These are phyloP conservation scores for Clathrospora elynae DNA, from an alignment of 2,329 filamentous ascomycete species.

Conservation along the genomic window DNA sequence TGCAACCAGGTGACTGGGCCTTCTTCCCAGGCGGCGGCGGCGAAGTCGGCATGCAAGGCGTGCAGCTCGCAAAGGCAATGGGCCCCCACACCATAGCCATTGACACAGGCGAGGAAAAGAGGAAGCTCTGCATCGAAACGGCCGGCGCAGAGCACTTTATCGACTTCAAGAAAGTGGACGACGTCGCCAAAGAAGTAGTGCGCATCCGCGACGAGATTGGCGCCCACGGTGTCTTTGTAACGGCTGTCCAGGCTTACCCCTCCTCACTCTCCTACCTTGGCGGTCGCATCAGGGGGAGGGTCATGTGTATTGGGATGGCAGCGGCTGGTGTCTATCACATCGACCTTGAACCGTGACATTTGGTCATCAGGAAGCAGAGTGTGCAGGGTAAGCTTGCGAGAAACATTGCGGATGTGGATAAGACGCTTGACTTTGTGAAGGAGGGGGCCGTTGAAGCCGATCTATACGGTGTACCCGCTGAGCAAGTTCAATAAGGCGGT, in stretches of 20 bases:
- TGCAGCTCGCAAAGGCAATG: slow-evolving; percentile 54
- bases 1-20: slow-evolving; percentile 60
- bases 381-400: slow-evolving; percentile 52
- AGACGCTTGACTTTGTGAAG: slow-evolving; percentile 56
- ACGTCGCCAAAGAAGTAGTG: slow-evolving; percentile 44
- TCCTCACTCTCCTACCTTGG: slow-evolving; percentile 45
- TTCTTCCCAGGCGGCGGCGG: slow-evolving; percentile 61
- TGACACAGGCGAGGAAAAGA: slow-evolving; percentile 45
- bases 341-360: slow-evolving; percentile 42
- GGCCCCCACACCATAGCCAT: slow-evolving; percentile 45
- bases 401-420: slow-evolving; percentile 55
- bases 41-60: slow-evolving; percentile 63
- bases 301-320: slow-evolving; percentile 59
- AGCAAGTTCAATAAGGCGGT: slow-evolving; percentile 58
- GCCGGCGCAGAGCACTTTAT: slow-evolving; percentile 47
- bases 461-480: slow-evolving; percentile 56
- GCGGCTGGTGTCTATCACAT: slow-evolving; percentile 39
- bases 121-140: slow-evolving; percentile 40
- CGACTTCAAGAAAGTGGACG: slow-evolving; percentile 43
- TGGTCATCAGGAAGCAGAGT: slow-evolving; percentile 46
- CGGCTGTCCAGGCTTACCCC: slow-evolving; percentile 43
- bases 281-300: slow-evolving; percentile 54
- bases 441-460: slow-evolving; percentile 56
- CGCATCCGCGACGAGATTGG: slow-evolving; percentile 45
- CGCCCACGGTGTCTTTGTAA: slow-evolving; percentile 49